Conservation (phyloP, 1,284 basidiomycete genomes). For the Spongiforma sp. region DNA sequence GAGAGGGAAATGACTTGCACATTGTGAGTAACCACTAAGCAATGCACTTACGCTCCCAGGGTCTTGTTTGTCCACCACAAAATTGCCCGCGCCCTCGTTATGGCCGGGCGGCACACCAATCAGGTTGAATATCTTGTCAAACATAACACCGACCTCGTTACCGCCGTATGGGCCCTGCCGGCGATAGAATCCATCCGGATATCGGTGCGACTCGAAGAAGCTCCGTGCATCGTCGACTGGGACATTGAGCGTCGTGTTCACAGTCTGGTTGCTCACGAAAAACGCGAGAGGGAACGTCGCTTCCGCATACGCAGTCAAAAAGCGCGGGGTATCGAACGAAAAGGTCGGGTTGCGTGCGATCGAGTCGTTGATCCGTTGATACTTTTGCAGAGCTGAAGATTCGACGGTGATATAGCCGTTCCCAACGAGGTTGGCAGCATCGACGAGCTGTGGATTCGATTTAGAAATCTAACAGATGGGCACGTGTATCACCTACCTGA, state of each 20-base stretch:
- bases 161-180: constrained; percentile 23
- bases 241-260: constrained; percentile 14
- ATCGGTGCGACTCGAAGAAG: constrained; percentile 25
- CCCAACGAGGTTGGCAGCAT: constrained; percentile 24
- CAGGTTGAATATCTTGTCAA: neutral
- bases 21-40: neutral
- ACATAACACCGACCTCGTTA: constrained; percentile 6
- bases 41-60: constrained; percentile 21
- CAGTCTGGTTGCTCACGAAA: constrained; percentile 33
- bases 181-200: constrained; percentile 29
- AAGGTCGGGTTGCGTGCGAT: constrained; percentile 35
- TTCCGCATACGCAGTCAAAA: constrained; percentile 24
- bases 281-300: constrained; percentile 33
- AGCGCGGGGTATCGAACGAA: constrained; percentile 27
- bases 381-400: constrained; percentile 25
- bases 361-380: constrained; percentile 29
- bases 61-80: constrained; percentile 19
- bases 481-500: constrained; percentile 11
- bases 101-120: constrained; percentile 19
- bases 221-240: constrained; percentile 22
- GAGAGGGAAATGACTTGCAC: neutral
- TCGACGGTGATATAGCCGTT: constrained; percentile 27
- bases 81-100: constrained; percentile 30
- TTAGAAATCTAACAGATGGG: neutral
- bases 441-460: constrained; percentile 18